Conservation (phyloP, 2,329 filamentous ascomycete species). For the Chaetomium sp. region DNA sequence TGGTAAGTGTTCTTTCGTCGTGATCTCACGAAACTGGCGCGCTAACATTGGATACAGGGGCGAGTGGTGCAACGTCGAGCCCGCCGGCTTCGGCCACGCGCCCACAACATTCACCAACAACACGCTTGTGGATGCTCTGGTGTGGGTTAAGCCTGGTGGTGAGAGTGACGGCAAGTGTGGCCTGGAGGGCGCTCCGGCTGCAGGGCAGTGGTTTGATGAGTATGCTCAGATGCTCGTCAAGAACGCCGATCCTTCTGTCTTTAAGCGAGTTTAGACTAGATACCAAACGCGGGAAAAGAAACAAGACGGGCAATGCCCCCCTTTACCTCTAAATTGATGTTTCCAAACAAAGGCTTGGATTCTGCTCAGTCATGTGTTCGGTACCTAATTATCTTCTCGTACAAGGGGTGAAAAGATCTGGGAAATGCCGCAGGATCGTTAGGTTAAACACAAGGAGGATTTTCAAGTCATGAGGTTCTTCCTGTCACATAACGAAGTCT, state of each 20-base stretch:
- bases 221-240: slow-evolving; percentile 36
- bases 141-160: slow-evolving; percentile 41
- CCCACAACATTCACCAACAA: slow-evolving; percentile 33
- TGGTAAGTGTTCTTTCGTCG: slow-evolving; percentile 24
- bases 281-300: too few species aligned
- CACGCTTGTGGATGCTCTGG: slow-evolving; percentile 35
- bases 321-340: too few species aligned
- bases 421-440: too few species aligned
- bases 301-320: too few species aligned
- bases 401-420: too few species aligned
- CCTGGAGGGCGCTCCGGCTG: slow-evolving; percentile 31
- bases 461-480: too few species aligned
- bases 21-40: not conserved
- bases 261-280: not conserved
- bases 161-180: slow-evolving; percentile 39
- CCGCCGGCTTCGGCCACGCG: slow-evolving; percentile 33
- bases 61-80: slow-evolving; percentile 40
- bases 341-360: too few species aligned
- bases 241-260: slow-evolving; percentile 30
- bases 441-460: too few species aligned
- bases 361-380: too few species aligned
- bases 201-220: slow-evolving; percentile 37
- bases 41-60: slow-evolving; percentile 20
- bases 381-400: too few species aligned
- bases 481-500: too few species aligned